Base-by-base conservation (phyloP, 352 stramenopile species). In the Stramenopiles sp. region DNA sequence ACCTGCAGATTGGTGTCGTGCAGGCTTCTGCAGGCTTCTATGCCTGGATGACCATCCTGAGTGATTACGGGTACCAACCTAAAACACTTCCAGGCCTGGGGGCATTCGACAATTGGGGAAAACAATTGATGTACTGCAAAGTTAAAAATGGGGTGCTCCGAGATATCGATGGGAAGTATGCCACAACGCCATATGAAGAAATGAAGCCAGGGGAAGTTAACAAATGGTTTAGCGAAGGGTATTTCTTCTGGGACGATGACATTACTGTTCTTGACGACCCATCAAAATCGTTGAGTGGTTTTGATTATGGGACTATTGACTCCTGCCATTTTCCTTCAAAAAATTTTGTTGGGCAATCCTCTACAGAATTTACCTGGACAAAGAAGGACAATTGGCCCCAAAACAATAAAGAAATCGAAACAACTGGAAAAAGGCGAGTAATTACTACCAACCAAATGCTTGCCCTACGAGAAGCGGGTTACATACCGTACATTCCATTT, bases 401-500 rank as follows among this genome's bases (percentile, higher is more conserved):
- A n/a, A n/a, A n/a, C n/a, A n/a, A n/a, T n/a, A n/a, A n/a, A n/a
- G n/a, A n/a, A n/a, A n/a, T 25, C 25, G 43, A 63, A 18, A 25
- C 12, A 18, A 63, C 43, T 63, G 43, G 25, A 63, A 18, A 12
- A 12, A 63, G 43, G 25, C 43, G 12, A 63, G 43, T 63, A 18
- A 25, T 12, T 12, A 25, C 43, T 63, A 25, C 25, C 12, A 63
- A 63, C 25, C 43, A 63, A 12, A 76, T 74, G 31, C 74, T 78
- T 63, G 81, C 80, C 4, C 73, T 83, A 3, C 74, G 80, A 34
- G 34, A 74, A 0, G 71, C 78, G 4, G 84, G 83, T 0, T 96
- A 89, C 77, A 88, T 80, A 68, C 85, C 87, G 37, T 96, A 94
- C 81, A 89, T 93, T 30, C 90, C 90, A 0, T 88, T 91, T 76